Conservation (phyloP, 352 stramenopile species). For the Phytopythium aichiense region DNA sequence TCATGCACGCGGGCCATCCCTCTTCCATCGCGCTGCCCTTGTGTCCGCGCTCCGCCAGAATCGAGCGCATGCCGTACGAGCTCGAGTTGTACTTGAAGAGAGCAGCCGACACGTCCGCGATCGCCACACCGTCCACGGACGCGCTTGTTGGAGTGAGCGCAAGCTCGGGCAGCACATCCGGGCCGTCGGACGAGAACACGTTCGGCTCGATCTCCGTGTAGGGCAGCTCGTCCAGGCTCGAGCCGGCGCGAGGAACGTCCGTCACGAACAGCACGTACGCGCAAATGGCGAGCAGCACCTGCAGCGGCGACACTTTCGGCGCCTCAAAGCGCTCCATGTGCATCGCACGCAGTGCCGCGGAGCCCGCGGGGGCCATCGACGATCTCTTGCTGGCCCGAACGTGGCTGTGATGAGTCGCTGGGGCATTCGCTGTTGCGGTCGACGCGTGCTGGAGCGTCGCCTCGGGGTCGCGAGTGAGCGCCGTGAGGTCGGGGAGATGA, state of each 20-base stretch:
- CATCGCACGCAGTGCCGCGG: conserved; percentile 1
- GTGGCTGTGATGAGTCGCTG: background rate
- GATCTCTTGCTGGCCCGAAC: background rate
- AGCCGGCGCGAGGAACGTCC: conserved; percentile 31
- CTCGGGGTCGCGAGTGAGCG: conserved; percentile 6
- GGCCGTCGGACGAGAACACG: conserved; percentile 43
- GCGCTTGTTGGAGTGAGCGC: conserved; percentile 14
- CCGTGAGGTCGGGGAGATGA: conserved; percentile 1
- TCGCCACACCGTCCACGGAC: background rate
- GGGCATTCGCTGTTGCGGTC: background rate
- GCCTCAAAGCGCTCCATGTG: conserved; percentile 7
- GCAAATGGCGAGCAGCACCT: conserved; percentile 31
- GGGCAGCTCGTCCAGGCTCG: conserved; percentile 32
- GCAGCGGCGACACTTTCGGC: conserved; percentile 11
- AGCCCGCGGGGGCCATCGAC: background rate
- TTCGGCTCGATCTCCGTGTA: conserved; percentile 48
- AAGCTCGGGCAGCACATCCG: conserved; percentile 23
- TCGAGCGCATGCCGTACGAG: conserved; percentile 42
- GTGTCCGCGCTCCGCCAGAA: conserved; percentile 17
- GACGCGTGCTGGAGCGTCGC: conserved; percentile 1
- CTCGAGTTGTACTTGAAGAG: conserved; percentile 43
- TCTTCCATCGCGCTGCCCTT: conserved; percentile 8
- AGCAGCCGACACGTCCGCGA: conserved; percentile 13
- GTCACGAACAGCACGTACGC: conserved; percentile 44
- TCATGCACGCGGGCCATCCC: conserved; percentile 16